phyloP scores from a whole-genome alignment of 1,284 basidiomycete genomes.

The Fomitiporia mediterranea region DNA sequence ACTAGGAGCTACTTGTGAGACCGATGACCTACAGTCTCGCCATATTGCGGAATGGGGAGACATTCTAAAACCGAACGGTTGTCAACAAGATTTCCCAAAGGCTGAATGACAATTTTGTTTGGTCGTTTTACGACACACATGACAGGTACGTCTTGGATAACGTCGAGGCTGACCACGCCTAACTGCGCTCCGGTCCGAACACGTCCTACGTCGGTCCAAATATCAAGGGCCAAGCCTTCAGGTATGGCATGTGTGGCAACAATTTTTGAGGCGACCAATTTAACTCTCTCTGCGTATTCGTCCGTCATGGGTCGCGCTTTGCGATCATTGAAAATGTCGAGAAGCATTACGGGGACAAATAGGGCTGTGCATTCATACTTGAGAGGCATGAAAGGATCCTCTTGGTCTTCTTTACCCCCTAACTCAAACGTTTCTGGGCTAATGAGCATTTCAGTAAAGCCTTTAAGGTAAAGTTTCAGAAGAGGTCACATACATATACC shows the following conservation, averaged over 20 bases:
- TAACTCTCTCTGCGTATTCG: conserved; percentile 36
- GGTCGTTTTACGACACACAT: conserved; percentile 42
- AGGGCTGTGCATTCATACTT: conserved; percentile 48
- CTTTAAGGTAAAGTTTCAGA: no score
- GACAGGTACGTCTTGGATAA: conserved; percentile 40
- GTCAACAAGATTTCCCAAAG: conserved; percentile 29
- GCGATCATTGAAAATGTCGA: conserved; percentile 50
- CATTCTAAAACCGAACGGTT: conserved; percentile 9
- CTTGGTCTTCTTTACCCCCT: conserved; percentile 15
- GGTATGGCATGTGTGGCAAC: no score
- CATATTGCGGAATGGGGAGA: neutral
- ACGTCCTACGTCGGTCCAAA: conserved; percentile 28
- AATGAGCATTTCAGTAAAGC: neutral
- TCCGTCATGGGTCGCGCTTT: conserved; percentile 37
- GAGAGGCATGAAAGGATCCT: conserved; percentile 19
- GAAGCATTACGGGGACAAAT: conserved; percentile 41
- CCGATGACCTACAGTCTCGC: conserved; percentile 7
- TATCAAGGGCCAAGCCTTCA: neutral
- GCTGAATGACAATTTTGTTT: conserved; percentile 43
- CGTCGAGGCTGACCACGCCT: conserved; percentile 40
- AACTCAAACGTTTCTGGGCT: conserved; percentile 19
- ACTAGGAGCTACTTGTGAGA: conserved; percentile 24
- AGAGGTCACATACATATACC: conserved; percentile 25
- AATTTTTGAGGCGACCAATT: conserved; percentile 24
- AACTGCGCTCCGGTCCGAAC: conserved; percentile 39